Percentiles rank a stretch among this genome's conserved stretches.
Evolutionary conservation across 2,329 filamentous ascomycete species (phyloP).

Genomic region (Colletotrichum sp.): DNA sequence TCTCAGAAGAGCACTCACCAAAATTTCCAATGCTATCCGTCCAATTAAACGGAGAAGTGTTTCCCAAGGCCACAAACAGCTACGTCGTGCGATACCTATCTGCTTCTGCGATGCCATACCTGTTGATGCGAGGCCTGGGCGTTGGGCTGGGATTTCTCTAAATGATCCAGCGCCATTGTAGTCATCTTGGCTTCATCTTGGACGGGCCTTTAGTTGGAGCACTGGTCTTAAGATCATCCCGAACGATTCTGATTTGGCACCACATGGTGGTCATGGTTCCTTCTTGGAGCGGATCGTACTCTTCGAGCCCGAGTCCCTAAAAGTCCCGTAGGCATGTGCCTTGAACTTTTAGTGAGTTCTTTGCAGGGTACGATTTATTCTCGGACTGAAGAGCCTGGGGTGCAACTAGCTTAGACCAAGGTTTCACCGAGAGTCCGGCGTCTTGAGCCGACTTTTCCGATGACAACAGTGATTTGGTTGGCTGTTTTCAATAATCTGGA

Average conservation of each 20-base stretch:
- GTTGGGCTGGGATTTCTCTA: neutral
- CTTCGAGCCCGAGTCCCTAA: too few species aligned
- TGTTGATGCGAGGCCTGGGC: neutral
- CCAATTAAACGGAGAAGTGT: accelerated
- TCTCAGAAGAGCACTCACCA: neutral
- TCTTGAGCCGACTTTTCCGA: neutral
- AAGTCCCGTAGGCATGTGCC: neutral
- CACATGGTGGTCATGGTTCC: too few species aligned
- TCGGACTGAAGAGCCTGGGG: neutral
- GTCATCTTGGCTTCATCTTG: neutral
- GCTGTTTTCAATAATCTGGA: too few species aligned
- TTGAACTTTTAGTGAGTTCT: neutral
- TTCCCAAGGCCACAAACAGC: neutral
- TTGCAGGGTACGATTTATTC: neutral
- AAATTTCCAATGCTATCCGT: neutral
- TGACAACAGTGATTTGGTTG: too few species aligned
- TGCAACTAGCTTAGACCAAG: neutral
- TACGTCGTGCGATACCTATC: accelerated
- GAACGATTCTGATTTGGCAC: too few species aligned
- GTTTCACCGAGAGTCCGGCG: accelerated
- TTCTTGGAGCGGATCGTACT: too few species aligned
- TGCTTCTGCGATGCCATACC: neutral
- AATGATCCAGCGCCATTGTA: neutral
- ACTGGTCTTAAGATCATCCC: too few species aligned
- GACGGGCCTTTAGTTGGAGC: too few species aligned